Evolutionary conservation across 306 rosid genomes (phyloP), one percentile per base, ranked within the genome.

Genomic region (Glycine latifolia): DNA sequence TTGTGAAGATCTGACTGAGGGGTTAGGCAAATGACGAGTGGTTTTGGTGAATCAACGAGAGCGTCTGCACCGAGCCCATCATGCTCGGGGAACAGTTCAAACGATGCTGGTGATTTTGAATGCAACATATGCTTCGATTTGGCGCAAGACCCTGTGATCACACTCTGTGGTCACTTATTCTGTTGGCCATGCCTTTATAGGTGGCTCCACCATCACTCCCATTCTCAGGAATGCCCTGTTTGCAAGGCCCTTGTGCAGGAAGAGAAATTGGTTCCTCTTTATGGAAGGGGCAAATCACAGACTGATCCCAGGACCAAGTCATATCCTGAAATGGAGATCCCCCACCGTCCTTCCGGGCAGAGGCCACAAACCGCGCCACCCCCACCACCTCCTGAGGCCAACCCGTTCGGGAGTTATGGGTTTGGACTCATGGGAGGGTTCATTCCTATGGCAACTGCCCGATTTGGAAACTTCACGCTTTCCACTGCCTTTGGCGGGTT

Each of bases 61-160:
- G 74, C 85, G n/a, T 86, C 91, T 48, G 61, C 84, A 31, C 91
- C 89, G 46, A 91, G 67, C 81, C 85, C 88, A 37, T 90, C 91
- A 20, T 89, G 85, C 81, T 87, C 90, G 0, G 87, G 87, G 47
- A 86, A 71, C 44, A 82, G 76, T 74, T 67, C 81, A 13, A 90
- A 89, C 69, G 97, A 95, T 8, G 87, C 89, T 0, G 98, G 94
- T 6, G 94, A 93, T 85, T 95, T 95, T 8, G 98, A 95, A 77
- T 95, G 99, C 90, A 95, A 95, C 83, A 93, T 95, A 41, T 95
- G 99, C 87, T 91, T 95, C 6, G 99, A 95, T 53, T 79, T 95
- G 80, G 97, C 98, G 3, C 97, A 93, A 60, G 98, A 95, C 8
- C 98, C 99, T 0, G 91, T 93, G 61, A 89, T 95, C 48, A 93